Conservation (phyloP, 306 rosid species). For the Benincasa hispida region DNA sequence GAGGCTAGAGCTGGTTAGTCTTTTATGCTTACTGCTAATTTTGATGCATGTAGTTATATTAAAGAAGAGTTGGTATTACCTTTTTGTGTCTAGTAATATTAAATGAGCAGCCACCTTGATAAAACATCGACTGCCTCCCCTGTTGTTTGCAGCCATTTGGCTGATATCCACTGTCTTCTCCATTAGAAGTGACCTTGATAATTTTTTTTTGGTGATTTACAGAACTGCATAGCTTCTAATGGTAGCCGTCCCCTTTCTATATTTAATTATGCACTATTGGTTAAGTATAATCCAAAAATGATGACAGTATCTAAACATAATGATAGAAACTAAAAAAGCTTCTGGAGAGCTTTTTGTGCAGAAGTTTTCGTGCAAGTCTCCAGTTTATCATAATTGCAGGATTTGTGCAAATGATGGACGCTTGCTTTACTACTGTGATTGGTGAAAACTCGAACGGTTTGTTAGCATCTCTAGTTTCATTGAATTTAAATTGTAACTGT, state of each 20-base stretch:
- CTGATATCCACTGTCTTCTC: conserved; percentile 48
- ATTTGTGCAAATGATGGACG: conserved; percentile 93
- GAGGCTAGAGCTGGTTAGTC: not conserved
- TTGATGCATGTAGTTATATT: not conserved
- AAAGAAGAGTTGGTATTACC: not conserved
- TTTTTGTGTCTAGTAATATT: too few relatives aligned
- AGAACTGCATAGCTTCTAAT: conserved; percentile 67
- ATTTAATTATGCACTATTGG: conserved; percentile 57
- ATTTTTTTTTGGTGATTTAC: conserved; percentile 47
- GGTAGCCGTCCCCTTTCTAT: conserved; percentile 73
- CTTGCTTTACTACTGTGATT: conserved; percentile 90
- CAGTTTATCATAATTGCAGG: conserved; percentile 92
- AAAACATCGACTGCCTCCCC: too few relatives aligned
- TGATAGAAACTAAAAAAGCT: conserved; percentile 40
- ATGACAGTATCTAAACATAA: conserved; percentile 29
- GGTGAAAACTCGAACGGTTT: conserved; percentile 84
- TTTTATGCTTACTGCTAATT: too few relatives aligned
- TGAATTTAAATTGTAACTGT: not conserved
- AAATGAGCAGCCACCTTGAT: not conserved
- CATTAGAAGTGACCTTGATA: conserved; percentile 29
- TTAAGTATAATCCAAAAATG: conserved; percentile 41
- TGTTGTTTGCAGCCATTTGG: conserved; percentile 61
- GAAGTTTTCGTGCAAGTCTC: conserved; percentile 85
- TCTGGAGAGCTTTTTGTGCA: conserved; percentile 85
- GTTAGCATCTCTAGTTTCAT: conserved; percentile 22